phyloP scores from a whole-genome alignment of 306 rosid species.

The Leucaena leucocephala region DNA sequence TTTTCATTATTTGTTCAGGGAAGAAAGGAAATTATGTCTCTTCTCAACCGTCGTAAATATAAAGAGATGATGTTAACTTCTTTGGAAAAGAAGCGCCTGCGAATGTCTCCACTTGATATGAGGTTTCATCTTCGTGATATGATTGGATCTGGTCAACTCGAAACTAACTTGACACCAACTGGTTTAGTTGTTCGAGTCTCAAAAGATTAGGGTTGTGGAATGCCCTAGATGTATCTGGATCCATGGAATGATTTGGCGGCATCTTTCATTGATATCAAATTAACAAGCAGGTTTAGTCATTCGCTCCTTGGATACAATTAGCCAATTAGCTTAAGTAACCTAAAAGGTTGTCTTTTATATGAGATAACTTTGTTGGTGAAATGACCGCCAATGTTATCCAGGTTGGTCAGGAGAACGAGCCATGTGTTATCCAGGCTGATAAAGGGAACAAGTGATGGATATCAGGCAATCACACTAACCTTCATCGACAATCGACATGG shows the following conservation, averaged over 20 bases:
- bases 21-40: conserved; percentile 86
- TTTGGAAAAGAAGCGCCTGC: conserved; percentile 81
- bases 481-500: too few relatives aligned
- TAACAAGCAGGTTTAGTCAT: conserved; percentile 29
- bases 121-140: conserved; percentile 90
- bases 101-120: conserved; percentile 77
- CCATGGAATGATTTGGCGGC: conserved; percentile 24
- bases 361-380: conserved; percentile 30
- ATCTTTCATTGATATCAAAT: conserved; percentile 27
- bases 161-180: conserved; percentile 61
- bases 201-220: conserved; percentile 59
- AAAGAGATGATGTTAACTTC: conserved; percentile 82
- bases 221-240: conserved; percentile 15
- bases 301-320: conserved; percentile 33
- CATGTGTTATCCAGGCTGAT: conserved; percentile 18
- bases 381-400: not conserved
- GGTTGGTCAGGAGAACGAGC: not conserved
- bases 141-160: conserved; percentile 85
- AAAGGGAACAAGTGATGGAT: conserved; percentile 27
- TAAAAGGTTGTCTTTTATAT: conserved; percentile 22
- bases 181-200: conserved; percentile 75
- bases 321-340: conserved; percentile 17
- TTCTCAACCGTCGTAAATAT: conserved; percentile 69
- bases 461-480: conserved; percentile 1
- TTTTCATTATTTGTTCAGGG: conserved; percentile 59